phyloP scores from a whole-genome alignment of 2,329 filamentous ascomycete species.

The Neonectria faginata region DNA sequence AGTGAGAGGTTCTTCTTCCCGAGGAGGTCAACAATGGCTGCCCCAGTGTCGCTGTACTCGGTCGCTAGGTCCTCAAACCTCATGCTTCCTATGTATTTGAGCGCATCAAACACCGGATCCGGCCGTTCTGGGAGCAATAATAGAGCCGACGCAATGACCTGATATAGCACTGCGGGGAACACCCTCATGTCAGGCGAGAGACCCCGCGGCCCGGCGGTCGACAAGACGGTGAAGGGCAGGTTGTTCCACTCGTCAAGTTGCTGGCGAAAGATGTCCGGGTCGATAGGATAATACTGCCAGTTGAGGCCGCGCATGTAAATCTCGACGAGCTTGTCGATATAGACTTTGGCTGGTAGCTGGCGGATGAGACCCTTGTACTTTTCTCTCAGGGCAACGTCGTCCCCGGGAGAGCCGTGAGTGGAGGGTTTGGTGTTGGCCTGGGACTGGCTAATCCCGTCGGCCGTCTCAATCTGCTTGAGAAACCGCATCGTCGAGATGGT shows the following conservation, averaged over 20 bases:
- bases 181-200: conserved; percentile 64
- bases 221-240: conserved; percentile 63
- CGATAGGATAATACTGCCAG: conserved; percentile 68
- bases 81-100: conserved; percentile 71
- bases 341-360: conserved; percentile 65
- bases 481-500: conserved; percentile 66
- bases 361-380: conserved; percentile 70
- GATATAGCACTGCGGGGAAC: conserved; percentile 71
- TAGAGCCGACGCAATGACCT: conserved; percentile 66
- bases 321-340: conserved; percentile 65
- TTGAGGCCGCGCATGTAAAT: conserved; percentile 70
- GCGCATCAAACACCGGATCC: conserved; percentile 62
- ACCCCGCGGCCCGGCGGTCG: conserved; percentile 61
- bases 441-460: conserved; percentile 45
- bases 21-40: conserved; percentile 64
- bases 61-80: conserved; percentile 70
- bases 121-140: conserved; percentile 62
- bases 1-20: conserved; percentile 69
- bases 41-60: conserved; percentile 71
- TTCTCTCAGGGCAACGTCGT: conserved; percentile 58
- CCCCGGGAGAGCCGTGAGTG: conserved; percentile 38
- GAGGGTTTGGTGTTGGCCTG: conserved; percentile 2
- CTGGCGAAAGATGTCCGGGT: conserved; percentile 62
- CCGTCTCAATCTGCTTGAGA: conserved; percentile 65
- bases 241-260: conserved; percentile 67